Conservation (phyloP, 768 basidiomycete genomes). For the Suillus bovinus region DNA sequence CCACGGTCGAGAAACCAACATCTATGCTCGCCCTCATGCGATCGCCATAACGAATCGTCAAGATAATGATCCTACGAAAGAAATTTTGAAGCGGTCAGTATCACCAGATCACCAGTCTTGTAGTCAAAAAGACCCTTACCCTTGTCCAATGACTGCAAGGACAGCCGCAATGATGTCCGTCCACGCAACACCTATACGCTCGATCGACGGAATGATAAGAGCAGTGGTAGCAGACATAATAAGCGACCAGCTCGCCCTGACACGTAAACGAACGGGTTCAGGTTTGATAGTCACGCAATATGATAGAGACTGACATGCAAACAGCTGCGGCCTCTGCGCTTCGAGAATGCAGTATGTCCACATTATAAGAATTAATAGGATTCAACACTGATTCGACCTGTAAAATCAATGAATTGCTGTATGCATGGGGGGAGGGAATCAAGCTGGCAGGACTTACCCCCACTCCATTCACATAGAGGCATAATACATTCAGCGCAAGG, state of each 20-base stretch:
- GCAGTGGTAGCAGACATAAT: conserved; percentile 45
- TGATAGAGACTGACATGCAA: conserved; percentile 38
- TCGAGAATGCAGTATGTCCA: neutral
- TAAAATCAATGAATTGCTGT: neutral
- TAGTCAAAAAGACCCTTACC: conserved; percentile 35
- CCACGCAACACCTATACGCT: conserved; percentile 44
- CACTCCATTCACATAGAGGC: conserved; percentile 58
- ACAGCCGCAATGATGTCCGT: conserved; percentile 46
- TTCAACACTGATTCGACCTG: neutral
- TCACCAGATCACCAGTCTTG: neutral
- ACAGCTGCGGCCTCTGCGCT: conserved; percentile 40
- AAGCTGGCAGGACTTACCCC: conserved; percentile 41
- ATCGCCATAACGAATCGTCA: conserved; percentile 50
- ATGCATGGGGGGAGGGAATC: neutral
- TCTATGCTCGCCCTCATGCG: conserved; percentile 52
- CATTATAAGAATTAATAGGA: neutral
- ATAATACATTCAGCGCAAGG: conserved; percentile 47
- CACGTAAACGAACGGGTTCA: neutral
- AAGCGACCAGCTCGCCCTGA: conserved; percentile 49
- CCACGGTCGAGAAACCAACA: conserved; percentile 47
- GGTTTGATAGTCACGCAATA: neutral
- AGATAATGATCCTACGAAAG: conserved; percentile 40
- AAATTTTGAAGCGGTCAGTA: neutral
- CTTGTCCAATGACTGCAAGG: conserved; percentile 47
- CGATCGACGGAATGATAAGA: conserved; percentile 51